Conservation (phyloP, 805 yeast species). For the Jamesozyma hellenica region DNA sequence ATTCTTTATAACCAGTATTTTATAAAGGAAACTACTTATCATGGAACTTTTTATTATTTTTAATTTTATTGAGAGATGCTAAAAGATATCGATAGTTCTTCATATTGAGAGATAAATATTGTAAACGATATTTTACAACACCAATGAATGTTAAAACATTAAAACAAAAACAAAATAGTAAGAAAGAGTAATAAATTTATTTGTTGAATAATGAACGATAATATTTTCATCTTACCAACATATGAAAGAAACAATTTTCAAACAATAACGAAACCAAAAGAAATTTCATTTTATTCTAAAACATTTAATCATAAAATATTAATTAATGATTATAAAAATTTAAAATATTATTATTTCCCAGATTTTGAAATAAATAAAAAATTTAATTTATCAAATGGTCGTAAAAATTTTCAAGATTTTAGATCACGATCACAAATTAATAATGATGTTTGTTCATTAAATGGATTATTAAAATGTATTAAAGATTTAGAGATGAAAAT, state of each 20-base stretch:
- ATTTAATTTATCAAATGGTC: slow-evolving; percentile 60
- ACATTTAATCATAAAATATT: slow-evolving; percentile 42
- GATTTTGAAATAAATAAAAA: slow-evolving; percentile 49
- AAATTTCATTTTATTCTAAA: slow-evolving; percentile 58
- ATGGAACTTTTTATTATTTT: too few species aligned
- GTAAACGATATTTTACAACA: too few species aligned
- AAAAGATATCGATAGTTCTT: too few species aligned
- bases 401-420: slow-evolving; percentile 46
- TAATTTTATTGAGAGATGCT: too few species aligned
- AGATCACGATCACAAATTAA: slow-evolving; percentile 37
- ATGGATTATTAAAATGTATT: slow-evolving; percentile 48
- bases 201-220: too few species aligned
- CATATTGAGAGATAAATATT: too few species aligned
- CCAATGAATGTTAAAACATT: too few species aligned
- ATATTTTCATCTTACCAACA: neutral
- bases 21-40: too few species aligned
- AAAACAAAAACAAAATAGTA: too few species aligned
- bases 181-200: too few species aligned
- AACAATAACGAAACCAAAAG: slow-evolving; percentile 75
- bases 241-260: slow-evolving; percentile 31
- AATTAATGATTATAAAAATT: slow-evolving; percentile 40
- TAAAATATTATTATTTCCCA: slow-evolving; percentile 75
- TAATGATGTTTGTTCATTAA: slow-evolving; percentile 34
- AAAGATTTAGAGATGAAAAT: slow-evolving; percentile 41
- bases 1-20: too few species aligned